Conservation (phyloP, 805 yeast species). For the Priceomyces melissophilus region DNA sequence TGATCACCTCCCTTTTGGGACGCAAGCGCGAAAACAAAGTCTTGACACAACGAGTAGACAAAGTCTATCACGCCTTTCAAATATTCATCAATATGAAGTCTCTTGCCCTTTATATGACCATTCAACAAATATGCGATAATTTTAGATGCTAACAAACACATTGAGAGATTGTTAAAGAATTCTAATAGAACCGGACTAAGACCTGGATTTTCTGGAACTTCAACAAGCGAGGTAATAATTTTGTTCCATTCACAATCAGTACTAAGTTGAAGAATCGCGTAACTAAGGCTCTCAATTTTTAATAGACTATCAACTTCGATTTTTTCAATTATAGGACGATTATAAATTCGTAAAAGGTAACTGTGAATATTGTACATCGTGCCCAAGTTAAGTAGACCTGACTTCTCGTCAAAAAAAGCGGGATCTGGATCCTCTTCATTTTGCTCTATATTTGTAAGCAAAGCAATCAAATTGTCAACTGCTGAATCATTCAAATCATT, state of each 20-base stretch:
- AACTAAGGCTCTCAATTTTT: slow-evolving; percentile 24
- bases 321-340: slow-evolving; percentile 10
- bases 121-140: slow-evolving; percentile 41
- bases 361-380: slow-evolving; percentile 13
- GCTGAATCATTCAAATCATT: slow-evolving; percentile 1
- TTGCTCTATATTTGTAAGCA: neutral
- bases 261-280: slow-evolving; percentile 20
- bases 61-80: slow-evolving; percentile 39
- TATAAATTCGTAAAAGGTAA: slow-evolving; percentile 23
- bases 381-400: neutral
- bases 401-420: neutral
- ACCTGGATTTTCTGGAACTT: slow-evolving; percentile 1
- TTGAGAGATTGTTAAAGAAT: slow-evolving; percentile 13
- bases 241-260: slow-evolving; percentile 16
- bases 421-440: neutral
- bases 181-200: slow-evolving; percentile 1
- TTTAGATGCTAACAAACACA: slow-evolving; percentile 30
- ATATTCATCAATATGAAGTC: slow-evolving; percentile 44
- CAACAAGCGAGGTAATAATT: slow-evolving; percentile 7
- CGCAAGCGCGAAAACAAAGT: slow-evolving; percentile 18
- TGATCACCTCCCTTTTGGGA: neutral
- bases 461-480: neutral
- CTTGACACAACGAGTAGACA: slow-evolving; percentile 30
- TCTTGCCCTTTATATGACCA: slow-evolving; percentile 38
- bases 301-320: slow-evolving; percentile 14